These are phyloP conservation scores for Capillidium heterosporum DNA, from an alignment of 371 early-diverging fungal genomes.

Conservation along the genomic window DNA sequence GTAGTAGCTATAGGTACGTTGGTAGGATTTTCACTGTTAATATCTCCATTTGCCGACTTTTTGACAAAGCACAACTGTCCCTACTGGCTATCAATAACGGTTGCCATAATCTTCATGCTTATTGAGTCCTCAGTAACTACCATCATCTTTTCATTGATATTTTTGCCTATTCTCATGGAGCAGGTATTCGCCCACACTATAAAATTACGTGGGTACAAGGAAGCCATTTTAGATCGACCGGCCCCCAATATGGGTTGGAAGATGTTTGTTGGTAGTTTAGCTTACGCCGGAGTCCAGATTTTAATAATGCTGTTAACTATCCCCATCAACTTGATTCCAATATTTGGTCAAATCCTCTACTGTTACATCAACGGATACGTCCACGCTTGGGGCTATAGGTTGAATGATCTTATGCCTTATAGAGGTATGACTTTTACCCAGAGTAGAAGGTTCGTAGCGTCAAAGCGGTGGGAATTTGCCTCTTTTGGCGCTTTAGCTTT, in stretches of 20 bases:
- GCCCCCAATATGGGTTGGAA: neutral
- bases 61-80: neutral
- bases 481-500: slow-evolving; percentile 42
- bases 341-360: slow-evolving; percentile 24
- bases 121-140: neutral
- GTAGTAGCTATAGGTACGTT: neutral
- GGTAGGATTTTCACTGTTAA: slow-evolving; percentile 1
- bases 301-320: slow-evolving; percentile 28
- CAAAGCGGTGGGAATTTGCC: slow-evolving; percentile 18
- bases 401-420: slow-evolving; percentile 33
- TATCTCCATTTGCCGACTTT: neutral
- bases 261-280: neutral
- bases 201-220: slow-evolving; percentile 3
- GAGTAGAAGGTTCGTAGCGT: slow-evolving; percentile 22
- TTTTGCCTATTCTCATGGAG: slow-evolving; percentile 1
- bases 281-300: slow-evolving; percentile 12
- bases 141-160: neutral
- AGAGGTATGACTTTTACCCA: slow-evolving; percentile 27
- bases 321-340: slow-evolving; percentile 37
- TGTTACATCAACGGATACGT: slow-evolving; percentile 35
- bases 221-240: neutral
- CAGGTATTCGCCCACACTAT: neutral
- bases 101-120: neutral
- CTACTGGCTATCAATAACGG: neutral
- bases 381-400: slow-evolving; percentile 23